Evolutionary conservation across 208 protist genomes (phyloP), one percentile per base, ranked within the genome.

Genomic region (Herpetomonas tarakana): DNA sequence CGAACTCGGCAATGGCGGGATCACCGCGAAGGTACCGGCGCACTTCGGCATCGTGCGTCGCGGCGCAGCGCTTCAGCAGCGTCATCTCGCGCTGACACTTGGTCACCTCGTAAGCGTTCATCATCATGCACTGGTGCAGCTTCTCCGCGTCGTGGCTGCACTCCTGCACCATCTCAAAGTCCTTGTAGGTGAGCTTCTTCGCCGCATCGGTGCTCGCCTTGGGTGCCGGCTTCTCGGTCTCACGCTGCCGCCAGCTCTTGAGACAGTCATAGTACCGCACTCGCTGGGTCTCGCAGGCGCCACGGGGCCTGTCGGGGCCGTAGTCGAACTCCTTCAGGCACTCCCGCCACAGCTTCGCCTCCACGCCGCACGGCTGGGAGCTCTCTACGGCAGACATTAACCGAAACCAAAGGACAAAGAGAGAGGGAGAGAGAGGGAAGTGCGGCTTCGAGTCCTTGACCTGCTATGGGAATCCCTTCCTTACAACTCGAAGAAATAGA

Each of bases 81-180:
- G 74, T 62, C 88, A 94, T 94, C 7, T 81, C 71, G 31, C 67
- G 62, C 44, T 86, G 76, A 47, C 88, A 94, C 46, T 69, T 60
- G 12, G 72, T 77, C 31, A 90, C 81, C 66, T 94, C 88, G 58
- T 92, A 94, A 75, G 87, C 89, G 69, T 76, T 86, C 62, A 88
- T 85, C 88, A 94, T 94, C 88, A 94, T 94, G 65, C 88, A 94
- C 68, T 92, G 76, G 44, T 94, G 84, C 52, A 94, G 66, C 58
- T 74, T 78, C 68, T 92, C 82, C 35, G 88, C 77, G 66, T 94
- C 80, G 54, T 71, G 58, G 21, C 71, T 65, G 65, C 88, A 94
- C 46, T 67, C 56, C 22, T 57, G 46, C 2, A 73, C 44, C 3
- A 92, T 41, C 56, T 90, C 83, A 49, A 81, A 94, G 46, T 86